These are phyloP conservation scores for Auriculariales sp. DNA, from an alignment of 768 basidiomycete species.

Conservation along the genomic window DNA sequence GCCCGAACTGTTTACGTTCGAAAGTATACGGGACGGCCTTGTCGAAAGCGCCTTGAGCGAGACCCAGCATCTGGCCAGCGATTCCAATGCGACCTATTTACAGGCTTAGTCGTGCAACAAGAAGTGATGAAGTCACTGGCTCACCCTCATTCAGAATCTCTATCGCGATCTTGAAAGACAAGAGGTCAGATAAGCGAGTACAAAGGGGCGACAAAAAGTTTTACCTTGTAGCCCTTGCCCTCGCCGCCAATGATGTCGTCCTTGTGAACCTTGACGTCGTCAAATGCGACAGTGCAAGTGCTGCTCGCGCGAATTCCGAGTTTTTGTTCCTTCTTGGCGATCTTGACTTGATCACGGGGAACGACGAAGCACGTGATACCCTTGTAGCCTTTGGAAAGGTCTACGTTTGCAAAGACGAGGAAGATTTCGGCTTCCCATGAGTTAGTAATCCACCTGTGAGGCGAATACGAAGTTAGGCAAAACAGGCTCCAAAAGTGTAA, in stretches of 20 bases:
- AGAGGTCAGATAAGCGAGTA: not conserved
- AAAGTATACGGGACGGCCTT: slow-evolving; percentile 93
- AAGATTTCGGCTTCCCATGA: slow-evolving; percentile 83
- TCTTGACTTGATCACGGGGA: slow-evolving; percentile 90
- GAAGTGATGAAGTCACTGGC: not conserved
- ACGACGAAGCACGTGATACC: slow-evolving; percentile 97
- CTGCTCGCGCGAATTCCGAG: slow-evolving; percentile 93
- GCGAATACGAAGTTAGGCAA: not conserved
- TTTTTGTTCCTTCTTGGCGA: slow-evolving; percentile 98
- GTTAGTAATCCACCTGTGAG: slow-evolving; percentile 78
- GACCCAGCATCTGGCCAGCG: slow-evolving; percentile 95
- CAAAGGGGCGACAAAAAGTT: not conserved
- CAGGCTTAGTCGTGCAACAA: not conserved
- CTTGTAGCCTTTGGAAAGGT: slow-evolving; percentile 92
- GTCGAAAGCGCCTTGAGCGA: slow-evolving; percentile 94
- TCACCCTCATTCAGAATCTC: slow-evolving; percentile 88
- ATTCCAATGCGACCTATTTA: slow-evolving; percentile 77
- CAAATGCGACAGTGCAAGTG: slow-evolving; percentile 88
- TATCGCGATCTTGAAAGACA: slow-evolving; percentile 60
- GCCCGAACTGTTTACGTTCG: slow-evolving; percentile 87
- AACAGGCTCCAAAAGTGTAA: not conserved
- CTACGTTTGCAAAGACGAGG: slow-evolving; percentile 92
- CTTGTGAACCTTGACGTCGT: slow-evolving; percentile 71
- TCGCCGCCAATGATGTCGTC: slow-evolving; percentile 88
- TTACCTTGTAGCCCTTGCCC: slow-evolving; percentile 82